Evolutionary conservation across 345 rosid genomes (phyloP).

Genomic region (Eucalyptus tenuipes): DNA sequence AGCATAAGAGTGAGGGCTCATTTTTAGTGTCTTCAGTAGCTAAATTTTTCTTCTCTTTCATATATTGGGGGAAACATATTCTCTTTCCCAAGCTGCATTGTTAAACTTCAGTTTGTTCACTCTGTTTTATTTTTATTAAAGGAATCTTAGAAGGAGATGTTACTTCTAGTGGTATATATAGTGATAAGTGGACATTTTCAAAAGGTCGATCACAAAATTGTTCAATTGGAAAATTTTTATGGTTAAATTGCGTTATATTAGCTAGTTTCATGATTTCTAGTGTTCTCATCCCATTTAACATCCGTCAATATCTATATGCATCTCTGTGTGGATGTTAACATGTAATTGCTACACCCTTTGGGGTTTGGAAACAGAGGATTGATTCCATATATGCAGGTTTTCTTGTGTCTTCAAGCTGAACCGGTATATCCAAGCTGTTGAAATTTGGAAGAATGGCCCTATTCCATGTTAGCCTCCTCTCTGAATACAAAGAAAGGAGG

Average conservation of each 20-base stretch:
- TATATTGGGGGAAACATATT: background rate
- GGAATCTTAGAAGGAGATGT: background rate
- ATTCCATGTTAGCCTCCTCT: slow-evolving; percentile 76
- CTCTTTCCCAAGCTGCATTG: background rate
- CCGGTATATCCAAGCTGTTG: slow-evolving; percentile 39
- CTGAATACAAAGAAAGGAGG: slow-evolving; percentile 79
- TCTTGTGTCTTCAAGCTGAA: background rate
- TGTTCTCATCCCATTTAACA: background rate
- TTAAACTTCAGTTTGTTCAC: background rate
- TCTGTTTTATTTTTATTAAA: background rate
- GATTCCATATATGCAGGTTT: background rate
- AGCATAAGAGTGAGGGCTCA: background rate
- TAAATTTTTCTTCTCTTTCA: background rate
- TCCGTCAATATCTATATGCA: background rate
- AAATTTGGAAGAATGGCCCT: slow-evolving; percentile 73
- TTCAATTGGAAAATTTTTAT: background rate
- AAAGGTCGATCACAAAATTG: background rate
- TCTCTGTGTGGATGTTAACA: background rate
- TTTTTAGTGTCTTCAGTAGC: background rate
- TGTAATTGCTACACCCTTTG: background rate
- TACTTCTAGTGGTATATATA: background rate
- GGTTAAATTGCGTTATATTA: background rate
- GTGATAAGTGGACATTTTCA: background rate
- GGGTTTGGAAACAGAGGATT: background rate
- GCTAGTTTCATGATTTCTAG: background rate